Evolutionary conservation across 2,329 filamentous ascomycete species (phyloP), one percentile per base, ranked within the genome.

Genomic region (Incumbomyces delicatus): DNA sequence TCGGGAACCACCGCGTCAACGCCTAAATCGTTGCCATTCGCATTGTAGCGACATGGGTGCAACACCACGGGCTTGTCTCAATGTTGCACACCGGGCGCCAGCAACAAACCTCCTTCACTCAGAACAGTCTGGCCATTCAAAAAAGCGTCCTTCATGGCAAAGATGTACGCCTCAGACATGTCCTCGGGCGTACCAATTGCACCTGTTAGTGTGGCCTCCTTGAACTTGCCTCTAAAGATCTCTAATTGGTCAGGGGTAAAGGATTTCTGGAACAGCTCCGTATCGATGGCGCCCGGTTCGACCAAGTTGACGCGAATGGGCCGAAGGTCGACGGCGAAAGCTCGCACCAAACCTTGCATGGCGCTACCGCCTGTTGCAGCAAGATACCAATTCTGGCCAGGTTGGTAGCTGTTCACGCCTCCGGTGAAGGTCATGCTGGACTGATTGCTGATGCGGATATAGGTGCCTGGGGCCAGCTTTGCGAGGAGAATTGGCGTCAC

Each of bases 261-360:
- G 5, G 20, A 46, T 20, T 64, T 56, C 44, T 68, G 57, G 17
- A 71, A 14, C n/a, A 42, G 17, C 47, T 68, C 66, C 3, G 69
- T 71, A 20, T 64, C 44, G n/a, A 71, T 62, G 1, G 62, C 61
- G 0, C 69, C 69, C 0, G 67, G 67, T 7, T 60, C 50, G 2
- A 73, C 66, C 0, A 60, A 43, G 51, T 72, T 73, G 6, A 68
- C 64, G 5, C 70, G 53, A 13, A 72, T 55, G 1, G 69, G 69
- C 45, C 57, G 60, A 52, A 72, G 44, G 39, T 71, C 67, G 4
- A 70, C 53, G 2, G 68, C 66, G 8, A 72, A 50, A 2, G 62
- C 66, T 3, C 62, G 58, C 16, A 50, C 52, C 14, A 70, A 49
- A 0, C 63, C 66, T 33, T 69, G 61, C 3, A 58, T 14, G 0